A percentile compares a stretch with the other conserved stretches of the same genome.
Conservation (phyloP, 2,329 filamentous ascomycete genomes). For the Penicillium sp. region DNA sequence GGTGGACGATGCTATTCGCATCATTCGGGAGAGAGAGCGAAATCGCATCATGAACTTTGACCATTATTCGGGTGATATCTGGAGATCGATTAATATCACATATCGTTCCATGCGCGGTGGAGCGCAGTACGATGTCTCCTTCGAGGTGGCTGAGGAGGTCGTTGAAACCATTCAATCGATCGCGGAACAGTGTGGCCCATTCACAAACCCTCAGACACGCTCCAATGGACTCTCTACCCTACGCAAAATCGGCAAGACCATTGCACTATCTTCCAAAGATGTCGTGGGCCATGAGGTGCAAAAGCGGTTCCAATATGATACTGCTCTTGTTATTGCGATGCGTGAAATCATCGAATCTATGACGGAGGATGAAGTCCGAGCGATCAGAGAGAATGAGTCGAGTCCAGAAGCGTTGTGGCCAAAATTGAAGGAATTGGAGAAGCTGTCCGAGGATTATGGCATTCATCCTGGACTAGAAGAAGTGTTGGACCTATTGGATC, state of each 20-base stretch:
- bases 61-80: not conserved
- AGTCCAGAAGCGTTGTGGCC: not conserved
- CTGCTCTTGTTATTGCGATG: constrained; percentile 14
- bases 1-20: not conserved
- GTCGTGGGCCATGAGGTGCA: constrained; percentile 14
- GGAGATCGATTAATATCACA: constrained; percentile 15
- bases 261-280: constrained; percentile 7
- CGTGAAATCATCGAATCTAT: not conserved
- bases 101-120: constrained; percentile 1
- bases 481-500: not conserved
- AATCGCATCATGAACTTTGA: not conserved
- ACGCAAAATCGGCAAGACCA: constrained; percentile 21
- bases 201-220: constrained; percentile 7
- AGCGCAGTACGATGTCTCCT: constrained; percentile 6
- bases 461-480: not conserved
- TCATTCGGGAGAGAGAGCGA: not conserved
- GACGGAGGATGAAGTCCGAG: constrained; percentile 2
- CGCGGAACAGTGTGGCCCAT: constrained; percentile 2
- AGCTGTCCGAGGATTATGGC: not conserved
- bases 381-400: constrained; percentile 11
- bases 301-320: constrained; percentile 7
- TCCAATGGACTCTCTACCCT: constrained; percentile 17
- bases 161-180: not conserved
- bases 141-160: constrained; percentile 1
- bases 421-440: constrained; percentile 8